phyloP scores from a whole-genome alignment of 495 filamentous ascomycete genomes.

The Lasiosphaeria hispida region DNA sequence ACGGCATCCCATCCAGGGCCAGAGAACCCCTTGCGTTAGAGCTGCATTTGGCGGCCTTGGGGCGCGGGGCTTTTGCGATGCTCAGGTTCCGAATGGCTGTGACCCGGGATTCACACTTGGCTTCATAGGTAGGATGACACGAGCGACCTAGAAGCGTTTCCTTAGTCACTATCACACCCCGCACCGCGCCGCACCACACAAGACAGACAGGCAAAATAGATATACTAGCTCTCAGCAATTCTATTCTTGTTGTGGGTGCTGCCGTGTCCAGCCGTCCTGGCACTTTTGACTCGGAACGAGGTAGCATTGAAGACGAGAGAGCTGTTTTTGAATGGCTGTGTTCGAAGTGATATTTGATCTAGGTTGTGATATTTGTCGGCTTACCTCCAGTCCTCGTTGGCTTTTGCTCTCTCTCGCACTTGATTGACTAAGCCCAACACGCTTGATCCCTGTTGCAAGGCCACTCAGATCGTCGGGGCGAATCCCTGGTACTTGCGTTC shows the following conservation, averaged over 20 bases:
- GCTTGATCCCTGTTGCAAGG: constrained; percentile 17
- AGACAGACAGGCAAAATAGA: no score
- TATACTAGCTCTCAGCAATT: no score
- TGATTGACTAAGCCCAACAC: constrained; percentile 14
- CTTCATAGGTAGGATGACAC: neutral
- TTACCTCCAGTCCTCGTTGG: constrained; percentile 8
- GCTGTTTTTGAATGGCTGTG: neutral
- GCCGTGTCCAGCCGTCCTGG: neutral
- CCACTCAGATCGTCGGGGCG: constrained; percentile 17
- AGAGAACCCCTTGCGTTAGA: constrained; percentile 8
- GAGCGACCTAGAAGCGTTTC: neutral
- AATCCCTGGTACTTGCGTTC: constrained; percentile 11
- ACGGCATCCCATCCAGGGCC: neutral
- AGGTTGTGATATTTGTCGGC: constrained; percentile 14
- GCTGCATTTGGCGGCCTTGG: neutral
- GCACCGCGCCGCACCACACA: no score
- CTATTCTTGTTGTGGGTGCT: no score
- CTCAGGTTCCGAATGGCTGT: constrained; percentile 2
- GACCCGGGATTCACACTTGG: neutral
- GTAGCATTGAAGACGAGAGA: neutral
- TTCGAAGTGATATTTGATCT: constrained; percentile 11
- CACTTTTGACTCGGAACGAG: neutral
- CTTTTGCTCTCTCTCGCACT: neutral
- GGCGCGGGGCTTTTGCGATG: neutral
- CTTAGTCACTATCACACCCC: neutral